Evolutionary conservation across 495 filamentous ascomycete genomes (phyloP).

Genomic region (Penicillium taxi): DNA sequence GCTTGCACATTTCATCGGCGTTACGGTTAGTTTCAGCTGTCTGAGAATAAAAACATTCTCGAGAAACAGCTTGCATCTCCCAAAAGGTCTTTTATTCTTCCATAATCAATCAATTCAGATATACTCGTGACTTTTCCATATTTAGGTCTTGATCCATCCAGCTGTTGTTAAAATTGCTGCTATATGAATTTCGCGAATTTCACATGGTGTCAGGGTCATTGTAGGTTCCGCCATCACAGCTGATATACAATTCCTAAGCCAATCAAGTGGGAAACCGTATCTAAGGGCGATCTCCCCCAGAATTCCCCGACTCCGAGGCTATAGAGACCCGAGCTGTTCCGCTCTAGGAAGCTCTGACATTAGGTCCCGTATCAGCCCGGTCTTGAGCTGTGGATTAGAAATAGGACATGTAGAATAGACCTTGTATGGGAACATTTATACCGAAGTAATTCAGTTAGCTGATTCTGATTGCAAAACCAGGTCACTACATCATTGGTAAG

Average conservation of each 20-base stretch:
- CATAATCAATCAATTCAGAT: conserved; percentile 5
- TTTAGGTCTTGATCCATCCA: neutral
- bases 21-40: conserved; percentile 10
- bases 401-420: no score
- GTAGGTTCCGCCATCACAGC: conserved; percentile 7
- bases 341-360: conserved; percentile 34
- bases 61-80: conserved; percentile 15
- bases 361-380: conserved; percentile 46
- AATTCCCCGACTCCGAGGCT: conserved; percentile 31
- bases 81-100: conserved; percentile 10
- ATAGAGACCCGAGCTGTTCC: conserved; percentile 25
- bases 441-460: no score
- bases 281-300: conserved; percentile 14
- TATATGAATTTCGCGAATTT: conserved; percentile 1
- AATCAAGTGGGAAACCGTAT: conserved; percentile 4
- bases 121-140: conserved; percentile 4
- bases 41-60: conserved; percentile 6
- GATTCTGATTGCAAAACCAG: no score
- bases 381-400: no score
- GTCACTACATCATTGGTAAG: conserved; percentile 12
- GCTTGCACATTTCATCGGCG: conserved; percentile 5
- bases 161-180: conserved; percentile 1
- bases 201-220: conserved; percentile 1
- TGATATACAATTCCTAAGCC: conserved; percentile 16
- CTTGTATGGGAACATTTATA: no score